Evolutionary conservation across 768 basidiomycete genomes (phyloP), one percentile per base, ranked within the genome.

Genomic region (Tylopilus plumbeoviolaceoides): DNA sequence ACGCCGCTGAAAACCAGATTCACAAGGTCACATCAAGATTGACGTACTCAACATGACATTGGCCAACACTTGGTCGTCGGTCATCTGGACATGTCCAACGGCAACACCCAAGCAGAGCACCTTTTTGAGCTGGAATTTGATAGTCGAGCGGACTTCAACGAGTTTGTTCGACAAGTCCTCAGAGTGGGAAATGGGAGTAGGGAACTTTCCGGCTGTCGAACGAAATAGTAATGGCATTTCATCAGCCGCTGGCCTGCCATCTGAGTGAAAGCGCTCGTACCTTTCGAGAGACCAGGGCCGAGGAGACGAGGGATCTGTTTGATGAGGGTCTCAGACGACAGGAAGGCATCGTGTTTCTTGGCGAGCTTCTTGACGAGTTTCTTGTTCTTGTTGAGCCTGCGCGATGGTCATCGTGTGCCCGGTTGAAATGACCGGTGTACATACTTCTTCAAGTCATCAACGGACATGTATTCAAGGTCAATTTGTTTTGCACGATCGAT

Each of bases 81-180:
- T 87, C 95, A 99, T 98, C 71, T 95, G 81, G 72, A 95, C 81
- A 75, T 99, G 94, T 64, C 95, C 97, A 59, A 99, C 89, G 64
- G 97, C 97, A 60, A 98, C 95, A 78, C 94, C 97, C 77, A 99
- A 79, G 78, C 97, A 99, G 53, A 99, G 82, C 55, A 98, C 97
- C 79, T 94, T 94, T 84, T 98, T 98, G 51, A 98, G 84, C 82
- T 98, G 95, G 90, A 98, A 98, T 79, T 98, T 99, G 84, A 99
- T 98, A 61, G 95, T 98, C 61, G 93, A 95, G 70, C 91, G 89
- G 62, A 99, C 95, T 73, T 99, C 97, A 60, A 75, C 84, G 70
- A 97, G 78, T 79, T 98, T 98, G 79, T 84, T 88, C 69, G 66
- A 64, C 50, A 99, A 76, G 74, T 98, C 95, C 68, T 99, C 97